Conservation (phyloP, 164 flowering plant genomes). For the Malania oleifera region DNA sequence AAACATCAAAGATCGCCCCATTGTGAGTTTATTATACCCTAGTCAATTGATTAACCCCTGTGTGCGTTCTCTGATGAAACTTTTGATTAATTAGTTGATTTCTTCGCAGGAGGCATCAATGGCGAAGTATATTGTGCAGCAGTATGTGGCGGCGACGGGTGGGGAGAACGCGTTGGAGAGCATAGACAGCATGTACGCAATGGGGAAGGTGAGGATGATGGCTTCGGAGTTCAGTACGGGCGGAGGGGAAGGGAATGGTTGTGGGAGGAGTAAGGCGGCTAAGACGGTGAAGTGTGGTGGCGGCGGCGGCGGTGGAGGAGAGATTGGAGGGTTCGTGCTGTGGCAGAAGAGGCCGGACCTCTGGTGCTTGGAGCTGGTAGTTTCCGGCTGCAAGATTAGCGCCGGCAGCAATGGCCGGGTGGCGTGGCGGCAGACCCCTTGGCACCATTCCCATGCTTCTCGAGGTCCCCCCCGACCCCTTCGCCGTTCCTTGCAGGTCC, state of each 20-base stretch:
- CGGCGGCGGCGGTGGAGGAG: slow-evolving; percentile 27
- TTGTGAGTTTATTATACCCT: slow-evolving; percentile 37
- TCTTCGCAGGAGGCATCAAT: slow-evolving; percentile 61
- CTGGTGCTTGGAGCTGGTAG: slow-evolving; percentile 85
- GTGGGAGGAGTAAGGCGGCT: slow-evolving; percentile 15
- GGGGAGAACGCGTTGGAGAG: slow-evolving; percentile 60
- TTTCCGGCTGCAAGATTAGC: slow-evolving; percentile 80
- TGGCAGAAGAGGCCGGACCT: slow-evolving; percentile 91
- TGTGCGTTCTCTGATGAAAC: no score
- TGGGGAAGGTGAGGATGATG: slow-evolving; percentile 81
- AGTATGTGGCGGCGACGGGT: slow-evolving; percentile 81
- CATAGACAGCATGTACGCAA: slow-evolving; percentile 77
- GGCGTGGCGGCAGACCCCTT: slow-evolving; percentile 95
- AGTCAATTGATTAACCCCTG: no score
- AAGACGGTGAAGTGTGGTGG: slow-evolving; percentile 31
- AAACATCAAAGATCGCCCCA: slow-evolving; percentile 59
- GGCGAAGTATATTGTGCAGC: slow-evolving; percentile 89
- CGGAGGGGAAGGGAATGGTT: no score
- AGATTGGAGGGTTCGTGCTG: slow-evolving; percentile 79
- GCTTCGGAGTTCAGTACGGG: slow-evolving; percentile 53
- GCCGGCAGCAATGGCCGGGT: slow-evolving; percentile 93
- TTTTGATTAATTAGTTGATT: no score
- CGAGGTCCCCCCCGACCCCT: slow-evolving; percentile 95
- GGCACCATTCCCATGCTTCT: slow-evolving; percentile 94
- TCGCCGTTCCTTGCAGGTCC: slow-evolving; percentile 83